Percentiles rank a stretch among this genome's conserved stretches.
Evolutionary conservation across 345 rosid species (phyloP).

Genomic region (Bretschneidera sinensis): DNA sequence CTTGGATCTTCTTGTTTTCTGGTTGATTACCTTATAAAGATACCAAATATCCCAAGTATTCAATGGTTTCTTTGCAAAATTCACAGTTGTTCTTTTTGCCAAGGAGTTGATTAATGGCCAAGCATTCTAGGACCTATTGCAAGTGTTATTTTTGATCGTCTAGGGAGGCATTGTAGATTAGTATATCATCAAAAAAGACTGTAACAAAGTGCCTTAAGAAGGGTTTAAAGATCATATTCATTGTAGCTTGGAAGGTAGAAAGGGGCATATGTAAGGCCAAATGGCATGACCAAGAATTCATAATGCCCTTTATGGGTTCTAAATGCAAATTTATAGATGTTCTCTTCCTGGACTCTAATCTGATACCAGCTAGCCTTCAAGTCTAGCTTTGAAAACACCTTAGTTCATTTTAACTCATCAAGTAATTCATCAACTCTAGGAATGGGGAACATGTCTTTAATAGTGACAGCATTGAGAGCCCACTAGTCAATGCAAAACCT

Average conservation of each 20-base stretch:
- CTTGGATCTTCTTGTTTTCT: background rate
- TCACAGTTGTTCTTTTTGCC: background rate
- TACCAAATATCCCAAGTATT: background rate
- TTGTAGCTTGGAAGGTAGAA: too few species aligned
- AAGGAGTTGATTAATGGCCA: background rate
- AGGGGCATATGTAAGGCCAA: too few species aligned
- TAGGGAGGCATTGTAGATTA: too few species aligned
- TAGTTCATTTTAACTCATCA: background rate
- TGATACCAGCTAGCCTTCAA: background rate
- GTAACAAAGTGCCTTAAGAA: too few species aligned
- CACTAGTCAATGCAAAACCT: background rate
- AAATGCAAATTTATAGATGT: background rate
- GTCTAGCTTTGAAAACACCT: background rate
- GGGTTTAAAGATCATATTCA: too few species aligned
- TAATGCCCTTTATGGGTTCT: conserved; percentile 3
- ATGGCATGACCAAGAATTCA: background rate
- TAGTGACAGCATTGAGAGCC: background rate
- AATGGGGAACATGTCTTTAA: too few species aligned
- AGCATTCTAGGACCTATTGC: background rate
- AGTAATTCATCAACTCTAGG: too few species aligned
- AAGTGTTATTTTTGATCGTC: background rate
- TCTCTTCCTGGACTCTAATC: background rate
- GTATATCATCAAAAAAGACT: too few species aligned
- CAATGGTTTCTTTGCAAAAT: background rate
- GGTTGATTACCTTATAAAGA: background rate